phyloP scores from a whole-genome alignment of 768 basidiomycete genomes.

The Russula brevipes region DNA sequence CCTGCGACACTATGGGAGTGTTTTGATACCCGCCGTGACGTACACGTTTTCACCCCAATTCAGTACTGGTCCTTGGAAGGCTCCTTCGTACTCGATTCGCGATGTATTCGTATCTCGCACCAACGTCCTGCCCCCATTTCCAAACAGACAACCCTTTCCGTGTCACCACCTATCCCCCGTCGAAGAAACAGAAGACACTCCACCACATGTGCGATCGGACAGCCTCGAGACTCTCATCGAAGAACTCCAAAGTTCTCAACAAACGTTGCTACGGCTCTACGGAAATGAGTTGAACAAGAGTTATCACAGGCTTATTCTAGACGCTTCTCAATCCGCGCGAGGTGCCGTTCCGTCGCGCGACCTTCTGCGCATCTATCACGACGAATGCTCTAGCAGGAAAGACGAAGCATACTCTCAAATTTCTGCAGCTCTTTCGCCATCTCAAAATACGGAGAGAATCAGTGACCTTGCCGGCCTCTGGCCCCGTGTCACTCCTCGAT shows the following conservation, averaged over 20 bases:
- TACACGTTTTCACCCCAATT: background rate
- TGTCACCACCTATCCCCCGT: background rate
- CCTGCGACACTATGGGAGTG: background rate
- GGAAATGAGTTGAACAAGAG: constrained; percentile 12
- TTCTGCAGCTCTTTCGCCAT: background rate
- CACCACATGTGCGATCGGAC: background rate
- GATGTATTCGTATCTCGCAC: background rate
- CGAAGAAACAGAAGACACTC: background rate
- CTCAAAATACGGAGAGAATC: background rate
- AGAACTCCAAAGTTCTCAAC: background rate
- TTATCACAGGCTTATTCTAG: background rate
- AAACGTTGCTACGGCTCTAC: background rate
- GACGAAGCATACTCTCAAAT: background rate
- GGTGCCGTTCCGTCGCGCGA: background rate
- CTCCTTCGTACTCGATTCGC: background rate
- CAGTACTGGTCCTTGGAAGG: background rate
- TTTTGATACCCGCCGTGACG: background rate
- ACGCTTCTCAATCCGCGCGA: background rate
- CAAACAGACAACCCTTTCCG: background rate
- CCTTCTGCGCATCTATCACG: background rate
- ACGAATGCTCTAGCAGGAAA: background rate
- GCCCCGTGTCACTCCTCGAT: constrained; percentile 14
- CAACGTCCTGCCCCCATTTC: background rate
- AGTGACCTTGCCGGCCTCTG: constrained; percentile 1
- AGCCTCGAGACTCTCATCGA: background rate